Evolutionary conservation across 768 basidiomycete species (phyloP).

Genomic region (Auriscalpium orientale): DNA sequence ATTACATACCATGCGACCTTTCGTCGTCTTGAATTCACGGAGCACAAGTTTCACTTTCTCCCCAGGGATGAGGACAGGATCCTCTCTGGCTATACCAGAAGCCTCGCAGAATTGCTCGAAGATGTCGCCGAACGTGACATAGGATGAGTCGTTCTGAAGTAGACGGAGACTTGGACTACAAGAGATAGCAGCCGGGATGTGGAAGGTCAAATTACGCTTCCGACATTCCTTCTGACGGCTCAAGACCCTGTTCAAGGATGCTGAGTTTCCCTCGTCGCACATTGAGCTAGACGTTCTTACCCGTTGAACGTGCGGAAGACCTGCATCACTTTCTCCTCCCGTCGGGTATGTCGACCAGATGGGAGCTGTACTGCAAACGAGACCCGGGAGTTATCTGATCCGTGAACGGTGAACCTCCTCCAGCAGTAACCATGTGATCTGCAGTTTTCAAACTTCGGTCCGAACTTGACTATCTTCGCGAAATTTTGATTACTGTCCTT

Average conservation of each 20-base stretch:
- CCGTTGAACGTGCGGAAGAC: conserved; percentile 91
- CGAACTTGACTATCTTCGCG: conserved; percentile 84
- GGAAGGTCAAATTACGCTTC: conserved; percentile 87
- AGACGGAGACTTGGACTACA: conserved; percentile 78
- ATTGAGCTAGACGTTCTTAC: conserved; percentile 35
- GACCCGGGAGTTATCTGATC: conserved; percentile 82
- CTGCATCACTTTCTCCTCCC: conserved; percentile 90
- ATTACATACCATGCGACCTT: conserved; percentile 33
- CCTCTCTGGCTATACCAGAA: conserved; percentile 72
- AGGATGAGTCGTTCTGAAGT: conserved; percentile 87
- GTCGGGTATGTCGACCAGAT: conserved; percentile 72
- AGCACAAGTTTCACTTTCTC: conserved; percentile 76
- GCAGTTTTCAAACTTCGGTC: conserved; percentile 83
- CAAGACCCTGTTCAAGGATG: conserved; percentile 51
- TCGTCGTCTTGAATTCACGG: conserved; percentile 43
- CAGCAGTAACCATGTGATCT: conserved; percentile 81
- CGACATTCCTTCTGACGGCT: conserved; percentile 85
- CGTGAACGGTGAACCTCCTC: conserved; percentile 86
- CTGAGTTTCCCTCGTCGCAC: background rate
- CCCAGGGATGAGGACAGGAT: conserved; percentile 77
- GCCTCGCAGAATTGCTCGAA: conserved; percentile 85
- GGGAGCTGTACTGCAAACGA: conserved; percentile 91
- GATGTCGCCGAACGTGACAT: conserved; percentile 86
- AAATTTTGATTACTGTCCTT: conserved; percentile 92
- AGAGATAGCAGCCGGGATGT: conserved; percentile 81